These are phyloP conservation scores for Fusarium begoniae DNA, from an alignment of 2,329 filamentous ascomycete species.

Conservation along the genomic window DNA sequence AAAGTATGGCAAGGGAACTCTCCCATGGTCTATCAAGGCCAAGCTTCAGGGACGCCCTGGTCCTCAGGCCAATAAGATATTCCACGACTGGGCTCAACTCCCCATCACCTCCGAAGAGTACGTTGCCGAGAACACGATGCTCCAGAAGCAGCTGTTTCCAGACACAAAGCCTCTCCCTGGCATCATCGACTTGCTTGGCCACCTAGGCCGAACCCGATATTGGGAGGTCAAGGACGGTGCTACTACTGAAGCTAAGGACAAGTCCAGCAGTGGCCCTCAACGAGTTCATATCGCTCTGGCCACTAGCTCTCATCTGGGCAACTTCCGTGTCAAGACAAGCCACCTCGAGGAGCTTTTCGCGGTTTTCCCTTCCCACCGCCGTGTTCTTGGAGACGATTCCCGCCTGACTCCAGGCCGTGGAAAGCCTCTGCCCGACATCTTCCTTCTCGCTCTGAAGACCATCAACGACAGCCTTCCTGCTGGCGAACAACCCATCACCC, in stretches of 20 bases:
- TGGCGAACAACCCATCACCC: slow-evolving; percentile 72
- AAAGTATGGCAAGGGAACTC: slow-evolving; percentile 74
- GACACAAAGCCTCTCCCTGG: slow-evolving; percentile 81
- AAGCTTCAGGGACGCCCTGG: slow-evolving; percentile 73
- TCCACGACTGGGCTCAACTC: slow-evolving; percentile 84
- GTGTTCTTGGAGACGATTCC: slow-evolving; percentile 85
- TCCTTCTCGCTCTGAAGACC: slow-evolving; percentile 82
- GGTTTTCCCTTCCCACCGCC: slow-evolving; percentile 74
- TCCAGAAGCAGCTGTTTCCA: slow-evolving; percentile 80
- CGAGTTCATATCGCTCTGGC: slow-evolving; percentile 84
- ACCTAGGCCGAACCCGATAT: slow-evolving; percentile 64
- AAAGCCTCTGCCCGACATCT: slow-evolving; percentile 96
- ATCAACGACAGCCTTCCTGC: slow-evolving; percentile 79
- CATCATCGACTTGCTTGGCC: slow-evolving; percentile 72
- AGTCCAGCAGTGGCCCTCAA: slow-evolving; percentile 40
- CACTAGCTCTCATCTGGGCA: slow-evolving; percentile 76
- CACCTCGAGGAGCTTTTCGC: slow-evolving; percentile 68
- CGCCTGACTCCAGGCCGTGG: slow-evolving; percentile 82
- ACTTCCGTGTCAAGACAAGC: slow-evolving; percentile 80
- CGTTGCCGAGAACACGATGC: slow-evolving; percentile 61
- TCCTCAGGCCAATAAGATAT: slow-evolving; percentile 62
- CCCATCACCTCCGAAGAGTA: slow-evolving; percentile 80
- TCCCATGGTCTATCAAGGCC: slow-evolving; percentile 97
- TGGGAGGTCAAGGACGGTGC: slow-evolving; percentile 52
- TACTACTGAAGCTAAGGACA: slow-evolving; percentile 29